Evolutionary conservation across 2,329 filamentous ascomycete species (phyloP).

Genomic region (Aspergillus puulaauensis): DNA sequence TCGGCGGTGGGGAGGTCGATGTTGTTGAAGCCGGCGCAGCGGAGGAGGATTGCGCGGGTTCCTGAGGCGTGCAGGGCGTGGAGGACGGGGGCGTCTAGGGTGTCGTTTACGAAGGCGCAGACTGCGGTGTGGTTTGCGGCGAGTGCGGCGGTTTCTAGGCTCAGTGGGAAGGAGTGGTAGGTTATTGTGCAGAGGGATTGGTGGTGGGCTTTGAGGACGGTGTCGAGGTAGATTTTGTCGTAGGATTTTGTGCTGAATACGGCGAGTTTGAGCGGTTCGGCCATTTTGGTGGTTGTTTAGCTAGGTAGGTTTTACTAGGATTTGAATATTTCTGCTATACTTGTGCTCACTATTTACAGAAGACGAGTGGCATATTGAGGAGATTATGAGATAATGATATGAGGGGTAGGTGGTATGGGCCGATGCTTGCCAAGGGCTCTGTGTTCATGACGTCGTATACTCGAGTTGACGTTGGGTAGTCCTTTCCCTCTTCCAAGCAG

Average conservation of each 20-base stretch:
- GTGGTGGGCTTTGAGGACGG: conserved; percentile 33
- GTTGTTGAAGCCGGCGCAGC: conserved; percentile 69
- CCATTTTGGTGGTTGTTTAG: neutral
- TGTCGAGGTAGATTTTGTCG: conserved; percentile 57
- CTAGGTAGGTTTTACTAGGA: too few species aligned
- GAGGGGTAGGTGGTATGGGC: neutral
- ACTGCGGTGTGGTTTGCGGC: conserved; percentile 56
- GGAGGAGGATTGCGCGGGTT: conserved; percentile 60
- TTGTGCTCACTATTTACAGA: neutral
- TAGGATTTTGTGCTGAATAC: conserved; percentile 67
- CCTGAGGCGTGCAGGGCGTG: conserved; percentile 50
- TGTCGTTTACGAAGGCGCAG: conserved; percentile 70
- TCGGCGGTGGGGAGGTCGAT: conserved; percentile 60
- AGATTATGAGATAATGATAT: neutral
- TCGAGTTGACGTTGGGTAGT: neutral
- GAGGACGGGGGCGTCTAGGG: conserved; percentile 53
- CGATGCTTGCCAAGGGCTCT: neutral
- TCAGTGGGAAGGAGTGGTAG: conserved; percentile 61
- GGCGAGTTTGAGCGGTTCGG: conserved; percentile 52
- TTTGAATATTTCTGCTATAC: too few species aligned
- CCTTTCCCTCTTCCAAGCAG: too few species aligned
- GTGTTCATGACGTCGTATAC: neutral
- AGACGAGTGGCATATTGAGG: neutral
- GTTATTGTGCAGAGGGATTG: conserved; percentile 47
- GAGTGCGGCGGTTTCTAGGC: conserved; percentile 56